Percentiles rank a stretch among this genome's conserved stretches.
phyloP scores from a whole-genome alignment of 805 yeast species.

The Diddensiella transvaalensis region DNA sequence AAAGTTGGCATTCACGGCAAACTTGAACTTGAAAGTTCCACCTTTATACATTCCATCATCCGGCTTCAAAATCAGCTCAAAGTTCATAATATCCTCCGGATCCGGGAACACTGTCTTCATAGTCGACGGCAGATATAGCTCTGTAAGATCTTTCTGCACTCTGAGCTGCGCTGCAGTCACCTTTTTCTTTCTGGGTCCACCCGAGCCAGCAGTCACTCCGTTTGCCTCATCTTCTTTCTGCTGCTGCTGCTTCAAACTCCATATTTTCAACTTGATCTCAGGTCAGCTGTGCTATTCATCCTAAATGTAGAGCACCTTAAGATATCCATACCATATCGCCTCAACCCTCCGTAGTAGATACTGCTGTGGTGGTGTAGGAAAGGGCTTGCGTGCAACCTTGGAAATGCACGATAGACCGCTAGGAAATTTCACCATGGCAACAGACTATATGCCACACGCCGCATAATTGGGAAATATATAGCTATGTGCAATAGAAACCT shows the following conservation, averaged over 20 bases:
- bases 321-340: neutral
- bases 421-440: too few species aligned
- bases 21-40: constrained; percentile 70
- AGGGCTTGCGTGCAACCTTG: too few species aligned
- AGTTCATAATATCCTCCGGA: constrained; percentile 56
- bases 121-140: constrained; percentile 58
- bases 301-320: neutral
- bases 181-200: constrained; percentile 28
- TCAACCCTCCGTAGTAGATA: too few species aligned
- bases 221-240: constrained; percentile 40
- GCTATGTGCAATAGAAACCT: too few species aligned
- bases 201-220: constrained; percentile 25
- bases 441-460: too few species aligned
- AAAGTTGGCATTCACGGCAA: constrained; percentile 63
- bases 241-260: constrained; percentile 57
- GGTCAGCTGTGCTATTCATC: neutral
- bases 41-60: constrained; percentile 66
- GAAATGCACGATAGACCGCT: too few species aligned
- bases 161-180: constrained; percentile 67
- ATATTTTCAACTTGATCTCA: constrained; percentile 46
- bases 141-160: constrained; percentile 69
- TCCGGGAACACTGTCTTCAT: constrained; percentile 51
- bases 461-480: too few species aligned
- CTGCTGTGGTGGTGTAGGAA: too few species aligned
- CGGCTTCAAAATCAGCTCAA: constrained; percentile 57